Base-by-base conservation (phyloP, 768 basidiomycete genomes). In the Cytidiella melzeri region DNA sequence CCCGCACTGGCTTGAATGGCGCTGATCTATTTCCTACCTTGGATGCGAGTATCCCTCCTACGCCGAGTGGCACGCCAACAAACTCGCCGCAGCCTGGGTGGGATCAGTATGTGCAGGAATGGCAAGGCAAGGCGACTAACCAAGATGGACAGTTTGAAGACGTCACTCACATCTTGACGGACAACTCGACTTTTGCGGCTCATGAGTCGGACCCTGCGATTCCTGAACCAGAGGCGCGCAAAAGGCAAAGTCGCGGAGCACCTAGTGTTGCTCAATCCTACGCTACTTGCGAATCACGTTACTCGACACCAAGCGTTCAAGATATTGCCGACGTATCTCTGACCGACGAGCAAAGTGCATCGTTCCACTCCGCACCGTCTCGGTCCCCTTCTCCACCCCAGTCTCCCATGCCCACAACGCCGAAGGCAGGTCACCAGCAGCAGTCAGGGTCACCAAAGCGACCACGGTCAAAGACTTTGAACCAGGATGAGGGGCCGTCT, bases 261-360 rank as follows among this genome's bases (percentile, higher is more conserved):
- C 51, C 53, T 9, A 63, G 60, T 51, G 42, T 61, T 47, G 62
- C 58, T 23, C 55, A 58, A 49, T 61, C 60, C 37, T 61, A 59
- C 54, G 50, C 55, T 26, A 59, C 62, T 18, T 61, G 62, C 52
- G 60, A 61, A 48, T 61, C 60, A 47, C 52, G 56, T 21, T 64
- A 64, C 57, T 60, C 59, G 27, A 51, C 41, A 2, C 58, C 56
- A 3, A 59, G 59, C 39, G 45, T 21, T 7, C 30, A 34, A 34
- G 30, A 34, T 15, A 15, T 7, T 15, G 7, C 30, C 7, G 15
- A 15, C 15, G 30, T 7, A 34, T 34, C 30, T 34, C 9, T 34
- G 7, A 34, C 36, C 53, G 19, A 19, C 19, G 18, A 20, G 12
- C 4, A 38, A 11, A 13, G 36, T 15, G 28, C 40, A 43, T 52